Base-by-base conservation (phyloP, 345 rosid species). In the Streptanthus diversifolius region DNA sequence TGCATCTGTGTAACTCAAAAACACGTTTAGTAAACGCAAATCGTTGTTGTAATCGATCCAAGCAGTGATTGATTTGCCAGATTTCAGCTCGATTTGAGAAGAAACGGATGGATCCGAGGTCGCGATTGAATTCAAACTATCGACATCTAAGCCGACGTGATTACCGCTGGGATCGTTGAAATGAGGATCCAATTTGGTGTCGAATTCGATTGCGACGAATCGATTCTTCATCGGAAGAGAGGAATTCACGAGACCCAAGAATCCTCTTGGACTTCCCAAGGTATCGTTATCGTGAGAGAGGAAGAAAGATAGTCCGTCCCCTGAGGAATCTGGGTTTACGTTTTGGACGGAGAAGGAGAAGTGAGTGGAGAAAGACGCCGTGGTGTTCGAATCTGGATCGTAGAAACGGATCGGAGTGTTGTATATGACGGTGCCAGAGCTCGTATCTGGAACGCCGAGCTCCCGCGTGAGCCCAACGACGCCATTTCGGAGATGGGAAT, bases 41-140 rank as follows among this genome's bases (percentile, higher is more conserved):
- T 90, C 91, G 71, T 83, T 85, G 90, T 88, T 85, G 92, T 95
- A 95, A 70, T 88, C 91, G 67, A 95, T 85, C 97, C 98, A 95
- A 51, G 85, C 77, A 1, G 91, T 85, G 58, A 89, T 82, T 25
- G 77, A 79, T 56, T 83, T 76, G 52, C 98, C 99, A 32, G 95
- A 87, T 79, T 90, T 95, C 4, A 95, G 65, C 81, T 88, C 90
- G 49, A 95, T 83, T 8, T 69, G 82, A 69, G 80, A 79, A 30
- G 63, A 39, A 14, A 57, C 45, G 0, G 2, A 29, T 0, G 91
- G 85, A 73, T 86, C 84, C 0, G 86, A 90, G 5, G 91, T 88
- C 73, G 84, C 78, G 80, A 92, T 72, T 12, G 99, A 95, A 33
- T 71, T 79, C 29, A 95, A 80, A 21, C 85, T 84, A 27, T 92